Evolutionary conservation across 1,284 basidiomycete species (phyloP).

Genomic region (Papiliotrema terrestris): DNA sequence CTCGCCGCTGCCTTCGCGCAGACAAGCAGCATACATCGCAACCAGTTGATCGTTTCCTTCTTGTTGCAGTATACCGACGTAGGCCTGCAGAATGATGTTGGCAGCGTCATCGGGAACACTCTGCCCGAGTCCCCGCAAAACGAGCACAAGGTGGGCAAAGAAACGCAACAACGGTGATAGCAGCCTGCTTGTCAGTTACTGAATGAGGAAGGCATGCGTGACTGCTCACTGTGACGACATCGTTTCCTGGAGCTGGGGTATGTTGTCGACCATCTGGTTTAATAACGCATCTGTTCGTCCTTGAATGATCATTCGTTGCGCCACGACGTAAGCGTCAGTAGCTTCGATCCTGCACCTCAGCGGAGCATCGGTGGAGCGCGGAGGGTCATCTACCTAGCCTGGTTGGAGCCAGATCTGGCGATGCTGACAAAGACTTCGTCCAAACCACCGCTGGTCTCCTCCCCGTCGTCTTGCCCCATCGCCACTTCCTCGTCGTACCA

Average conservation of each 20-base stretch:
- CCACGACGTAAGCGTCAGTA: conserved; percentile 66
- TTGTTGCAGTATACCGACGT: conserved; percentile 79
- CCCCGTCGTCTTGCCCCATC: conserved; percentile 32
- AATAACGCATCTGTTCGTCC: conserved; percentile 66
- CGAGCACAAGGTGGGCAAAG: conserved; percentile 92
- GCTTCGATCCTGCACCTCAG: conserved; percentile 57
- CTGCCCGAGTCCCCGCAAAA: conserved; percentile 75
- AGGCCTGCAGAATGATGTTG: conserved; percentile 81
- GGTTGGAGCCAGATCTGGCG: conserved; percentile 27
- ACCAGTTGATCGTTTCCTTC: conserved; percentile 82
- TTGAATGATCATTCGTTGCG: conserved; percentile 79
- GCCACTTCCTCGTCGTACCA: conserved; percentile 41
- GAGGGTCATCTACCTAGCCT: conserved; percentile 38
- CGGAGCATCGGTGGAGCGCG: neutral
- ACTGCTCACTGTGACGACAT: conserved; percentile 64
- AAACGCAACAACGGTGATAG: conserved; percentile 63
- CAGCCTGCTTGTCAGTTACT: conserved; percentile 12
- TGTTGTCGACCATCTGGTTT: conserved; percentile 64
- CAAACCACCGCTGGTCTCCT: conserved; percentile 32
- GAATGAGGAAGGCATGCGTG: neutral
- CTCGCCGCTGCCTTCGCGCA: conserved; percentile 82
- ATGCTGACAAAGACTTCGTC: conserved; percentile 47
- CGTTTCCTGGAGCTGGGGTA: conserved; percentile 50
- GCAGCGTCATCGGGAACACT: conserved; percentile 67
- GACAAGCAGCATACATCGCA: conserved; percentile 85